These are phyloP conservation scores for Lactarius evosmus DNA, from an alignment of 768 basidiomycete genomes.

Conservation along the genomic window DNA sequence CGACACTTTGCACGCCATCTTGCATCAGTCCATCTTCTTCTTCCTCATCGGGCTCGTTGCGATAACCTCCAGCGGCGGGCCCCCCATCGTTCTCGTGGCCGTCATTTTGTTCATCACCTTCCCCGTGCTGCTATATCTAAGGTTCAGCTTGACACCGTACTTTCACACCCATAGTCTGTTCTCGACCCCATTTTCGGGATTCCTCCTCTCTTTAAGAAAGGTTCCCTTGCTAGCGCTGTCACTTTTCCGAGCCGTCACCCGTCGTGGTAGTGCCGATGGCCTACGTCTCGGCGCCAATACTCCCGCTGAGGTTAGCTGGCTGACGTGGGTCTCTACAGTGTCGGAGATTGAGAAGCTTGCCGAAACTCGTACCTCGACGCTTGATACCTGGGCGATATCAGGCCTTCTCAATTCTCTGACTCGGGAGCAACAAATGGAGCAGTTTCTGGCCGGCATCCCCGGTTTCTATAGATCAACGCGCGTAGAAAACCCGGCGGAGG, in stretches of 20 bases:
- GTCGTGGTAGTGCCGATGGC: not conserved
- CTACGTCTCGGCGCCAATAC: not conserved
- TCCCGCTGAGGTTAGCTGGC: not conserved
- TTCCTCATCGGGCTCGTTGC: constrained; percentile 7
- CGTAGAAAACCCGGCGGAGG: constrained; percentile 5
- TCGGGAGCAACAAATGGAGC: constrained; percentile 12
- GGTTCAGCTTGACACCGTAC: constrained; percentile 9
- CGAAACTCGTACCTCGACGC: not conserved
- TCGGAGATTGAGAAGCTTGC: constrained; percentile 8
- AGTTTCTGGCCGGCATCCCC: constrained; percentile 15
- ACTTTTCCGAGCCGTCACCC: not conserved
- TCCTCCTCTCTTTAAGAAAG: constrained; percentile 4
- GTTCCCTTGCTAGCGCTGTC: not conserved
- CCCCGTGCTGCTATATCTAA: not conserved
- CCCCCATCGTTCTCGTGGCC: not conserved
- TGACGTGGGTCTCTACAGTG: not conserved
- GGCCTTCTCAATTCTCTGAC: not conserved
- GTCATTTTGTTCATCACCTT: not conserved
- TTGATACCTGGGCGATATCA: constrained; percentile 2
- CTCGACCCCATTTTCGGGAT: constrained; percentile 12
- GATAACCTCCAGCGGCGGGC: not conserved
- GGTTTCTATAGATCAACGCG: constrained; percentile 13
- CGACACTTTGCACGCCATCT: not conserved
- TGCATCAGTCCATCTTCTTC: constrained; percentile 9
- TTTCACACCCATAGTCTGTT: constrained; percentile 1